Percentiles rank a stretch among this genome's conserved stretches.
Conservation (phyloP, 805 yeast genomes). For the Yamadazyma paraphyllophila region DNA sequence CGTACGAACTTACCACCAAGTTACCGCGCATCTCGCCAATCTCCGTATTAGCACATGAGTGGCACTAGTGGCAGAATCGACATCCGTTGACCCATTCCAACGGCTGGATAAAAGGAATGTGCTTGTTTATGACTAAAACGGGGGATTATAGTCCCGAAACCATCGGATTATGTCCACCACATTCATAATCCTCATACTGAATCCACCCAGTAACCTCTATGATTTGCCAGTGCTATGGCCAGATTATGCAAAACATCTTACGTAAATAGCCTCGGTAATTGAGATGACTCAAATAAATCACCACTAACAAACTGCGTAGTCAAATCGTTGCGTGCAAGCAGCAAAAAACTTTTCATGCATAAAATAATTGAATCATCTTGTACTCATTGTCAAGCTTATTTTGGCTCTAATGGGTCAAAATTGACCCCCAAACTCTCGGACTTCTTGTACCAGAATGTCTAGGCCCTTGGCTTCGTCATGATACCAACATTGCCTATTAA, state of each 20-base stretch:
- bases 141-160: neutral
- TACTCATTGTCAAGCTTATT: neutral
- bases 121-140: neutral
- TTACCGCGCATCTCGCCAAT: too few species aligned
- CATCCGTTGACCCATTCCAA: conserved; percentile 1
- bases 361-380: conserved; percentile 1
- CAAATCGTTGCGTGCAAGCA: conserved; percentile 1
- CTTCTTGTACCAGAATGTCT: neutral
- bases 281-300: conserved; percentile 5
- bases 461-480: neutral
- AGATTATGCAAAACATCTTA: neutral
- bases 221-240: too few species aligned
- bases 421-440: neutral
- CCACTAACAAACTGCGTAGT: conserved; percentile 1
- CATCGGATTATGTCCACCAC: neutral
- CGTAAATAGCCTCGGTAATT: conserved; percentile 5
- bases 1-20: too few species aligned
- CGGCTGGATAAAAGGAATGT: neutral
- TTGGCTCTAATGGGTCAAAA: neutral
- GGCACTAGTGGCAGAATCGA: too few species aligned
- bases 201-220: too few species aligned
- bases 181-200: neutral
- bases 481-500: neutral
- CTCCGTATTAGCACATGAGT: too few species aligned
- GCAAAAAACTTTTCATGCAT: conserved; percentile 1